Base-by-base conservation (phyloP, 2,329 filamentous ascomycete species). In the Hypomyces perniciosus region DNA sequence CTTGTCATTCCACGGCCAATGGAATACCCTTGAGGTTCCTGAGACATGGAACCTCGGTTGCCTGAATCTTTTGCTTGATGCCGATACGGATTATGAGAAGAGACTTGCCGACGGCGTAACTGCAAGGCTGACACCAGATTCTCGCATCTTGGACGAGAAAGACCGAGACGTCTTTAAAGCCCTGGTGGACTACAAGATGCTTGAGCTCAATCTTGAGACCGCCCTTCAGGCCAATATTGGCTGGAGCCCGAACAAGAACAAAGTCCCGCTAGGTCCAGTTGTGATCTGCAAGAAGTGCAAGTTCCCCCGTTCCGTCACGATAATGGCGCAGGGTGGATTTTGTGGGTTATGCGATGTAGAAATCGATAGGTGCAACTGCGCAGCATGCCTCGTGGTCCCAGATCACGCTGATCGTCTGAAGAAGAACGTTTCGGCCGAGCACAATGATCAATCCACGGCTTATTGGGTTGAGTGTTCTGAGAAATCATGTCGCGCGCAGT, bases 21-120 rank as follows among this genome's bases (percentile, higher is more conserved):
- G 76, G 75, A 77, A 75, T 50, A 71, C 67, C 8, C 54, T 75
- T 4, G 68, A 74, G 2, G 65, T 72, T 6, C 73, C 74, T 1
- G 76, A 79, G 57, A 78, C 68, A 7, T 79, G 75, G 74, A 77
- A 71, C 42, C 51, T 69, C 6, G 68, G 63, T 50, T 78, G 74
- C 44, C 56, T 77, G 27, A 59, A 63, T 0, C 61, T 78, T n/a
- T 58, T 79, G 10, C 65, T 78, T 1, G 72, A 76, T 44, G 74
- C 75, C 0, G 73, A 78, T 57, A 54, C 57, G 13, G 63, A 68
- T 49, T 67, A 65, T 46, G 58, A 59, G 38, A 58, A 54, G 47
- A 62, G 66, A 8, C 59, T 65, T 5, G 51, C 55, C 1, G 50
- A 59, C 9, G 62, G 58, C 20, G 45, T 54, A 6, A 63, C 56